These are phyloP conservation scores for Naganishia vishniacii DNA, from an alignment of 768 basidiomycete genomes.

Conservation along the genomic window DNA sequence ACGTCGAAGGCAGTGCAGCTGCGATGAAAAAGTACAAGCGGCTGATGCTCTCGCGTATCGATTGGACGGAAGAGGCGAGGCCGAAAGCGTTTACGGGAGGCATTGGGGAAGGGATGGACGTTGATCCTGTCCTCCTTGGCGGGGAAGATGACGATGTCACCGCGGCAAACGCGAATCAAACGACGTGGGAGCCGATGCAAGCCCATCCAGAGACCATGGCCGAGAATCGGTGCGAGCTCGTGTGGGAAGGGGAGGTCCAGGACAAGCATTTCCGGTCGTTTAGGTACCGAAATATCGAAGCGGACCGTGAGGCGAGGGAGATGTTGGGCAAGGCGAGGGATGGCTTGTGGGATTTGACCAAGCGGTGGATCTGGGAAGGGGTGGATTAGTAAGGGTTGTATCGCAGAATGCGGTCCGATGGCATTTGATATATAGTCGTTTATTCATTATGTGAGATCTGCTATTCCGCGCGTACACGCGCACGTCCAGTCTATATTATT, in stretches of 20 bases:
- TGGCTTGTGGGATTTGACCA: conserved; percentile 91
- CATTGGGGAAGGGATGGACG: conserved; percentile 54
- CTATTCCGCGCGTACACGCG: too few species aligned
- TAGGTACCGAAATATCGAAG: conserved; percentile 57
- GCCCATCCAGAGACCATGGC: conserved; percentile 58
- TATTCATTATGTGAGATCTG: too few species aligned
- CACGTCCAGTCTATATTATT: too few species aligned
- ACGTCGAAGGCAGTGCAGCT: conserved; percentile 85
- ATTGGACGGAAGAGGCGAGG: conserved; percentile 87
- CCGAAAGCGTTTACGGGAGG: conserved; percentile 64
- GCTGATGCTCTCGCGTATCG: conserved; percentile 77
- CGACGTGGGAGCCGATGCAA: conserved; percentile 24
- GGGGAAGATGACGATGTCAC: conserved; percentile 47
- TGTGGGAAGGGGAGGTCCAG: conserved; percentile 87
- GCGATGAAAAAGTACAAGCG: conserved; percentile 80
- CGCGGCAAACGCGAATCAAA: conserved; percentile 27
- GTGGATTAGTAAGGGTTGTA: conserved; percentile 30
- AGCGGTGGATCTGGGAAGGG: conserved; percentile 55
- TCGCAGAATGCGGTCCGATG: too few species aligned
- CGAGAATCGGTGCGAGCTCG: conserved; percentile 78
- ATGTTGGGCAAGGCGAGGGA: conserved; percentile 74
- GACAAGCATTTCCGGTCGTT: conserved; percentile 76
- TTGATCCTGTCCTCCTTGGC: conserved; percentile 40
- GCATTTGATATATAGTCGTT: too few species aligned
- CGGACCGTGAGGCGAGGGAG: conserved; percentile 76